Percentiles rank a stretch among this genome's conserved stretches.
These are phyloP conservation scores for Debaryomyces tyrocola DNA, from an alignment of 805 yeast genomes.

Conservation along the genomic window DNA sequence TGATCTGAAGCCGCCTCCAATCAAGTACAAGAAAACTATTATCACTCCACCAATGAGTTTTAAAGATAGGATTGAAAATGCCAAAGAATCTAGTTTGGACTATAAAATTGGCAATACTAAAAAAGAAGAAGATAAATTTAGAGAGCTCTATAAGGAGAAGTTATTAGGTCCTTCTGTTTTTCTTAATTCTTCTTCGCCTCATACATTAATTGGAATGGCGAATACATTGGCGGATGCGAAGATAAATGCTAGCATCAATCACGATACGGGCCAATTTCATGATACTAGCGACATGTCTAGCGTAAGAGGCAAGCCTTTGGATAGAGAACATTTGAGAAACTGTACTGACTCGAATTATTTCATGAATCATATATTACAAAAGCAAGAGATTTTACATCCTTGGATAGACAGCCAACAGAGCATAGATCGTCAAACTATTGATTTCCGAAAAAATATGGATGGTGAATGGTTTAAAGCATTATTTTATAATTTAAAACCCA, in stretches of 20 bases:
- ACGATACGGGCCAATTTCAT: constrained; percentile 63
- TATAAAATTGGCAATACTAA: constrained; percentile 49
- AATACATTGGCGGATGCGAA: constrained; percentile 71
- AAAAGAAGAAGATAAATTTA: constrained; percentile 47
- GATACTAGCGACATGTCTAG: constrained; percentile 45
- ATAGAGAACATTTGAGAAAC: constrained; percentile 58
- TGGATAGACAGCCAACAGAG: constrained; percentile 84
- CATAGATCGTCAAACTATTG: constrained; percentile 53
- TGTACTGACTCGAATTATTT: constrained; percentile 66
- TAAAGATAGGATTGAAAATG: constrained; percentile 50
- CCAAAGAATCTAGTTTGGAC: constrained; percentile 66
- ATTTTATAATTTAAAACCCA: constrained; percentile 8
- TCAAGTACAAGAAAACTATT: constrained; percentile 6
- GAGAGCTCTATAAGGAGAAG: constrained; percentile 62
- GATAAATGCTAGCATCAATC: constrained; percentile 65
- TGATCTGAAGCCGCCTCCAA: constrained; percentile 26
- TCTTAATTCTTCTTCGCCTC: constrained; percentile 38
- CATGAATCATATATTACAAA: constrained; percentile 69
- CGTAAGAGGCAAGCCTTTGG: constrained; percentile 61
- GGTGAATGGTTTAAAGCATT: constrained; percentile 34
- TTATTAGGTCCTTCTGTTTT: constrained; percentile 58
- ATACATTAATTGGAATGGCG: constrained; percentile 50
- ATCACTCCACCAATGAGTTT: constrained; percentile 21
- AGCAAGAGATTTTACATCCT: constrained; percentile 81
- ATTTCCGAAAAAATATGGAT: constrained; percentile 48